Evolutionary conservation across 768 basidiomycete genomes (phyloP).

Genomic region (Trametes cubensis): DNA sequence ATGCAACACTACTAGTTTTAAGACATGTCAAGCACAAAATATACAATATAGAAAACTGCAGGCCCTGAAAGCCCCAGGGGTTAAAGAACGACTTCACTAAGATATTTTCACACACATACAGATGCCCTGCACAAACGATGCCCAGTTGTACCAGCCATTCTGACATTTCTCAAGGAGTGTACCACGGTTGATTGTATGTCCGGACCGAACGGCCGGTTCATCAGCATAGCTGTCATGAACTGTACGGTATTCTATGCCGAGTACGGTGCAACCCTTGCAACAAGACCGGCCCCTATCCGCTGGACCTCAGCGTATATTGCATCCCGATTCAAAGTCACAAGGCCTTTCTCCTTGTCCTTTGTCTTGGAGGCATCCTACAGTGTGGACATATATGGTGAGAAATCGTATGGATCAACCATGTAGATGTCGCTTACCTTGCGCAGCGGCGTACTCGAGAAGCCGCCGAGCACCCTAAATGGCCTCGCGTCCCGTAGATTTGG

Average conservation of each 20-base stretch:
- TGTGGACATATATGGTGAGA: neutral
- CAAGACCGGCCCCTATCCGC: conserved; percentile 69
- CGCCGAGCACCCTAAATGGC: conserved; percentile 79
- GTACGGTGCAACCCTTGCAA: conserved; percentile 42
- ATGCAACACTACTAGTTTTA: no score
- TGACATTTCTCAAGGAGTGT: no score
- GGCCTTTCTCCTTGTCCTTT: conserved; percentile 51
- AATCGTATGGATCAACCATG: neutral
- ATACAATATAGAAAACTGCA: no score
- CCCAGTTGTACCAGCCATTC: no score
- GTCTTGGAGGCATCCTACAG: conserved; percentile 20
- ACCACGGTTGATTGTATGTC: no score
- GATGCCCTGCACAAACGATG: no score
- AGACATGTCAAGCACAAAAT: no score
- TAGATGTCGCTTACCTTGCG: conserved; percentile 31
- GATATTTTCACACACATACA: no score
- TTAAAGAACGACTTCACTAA: no score
- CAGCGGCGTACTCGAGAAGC: conserved; percentile 71
- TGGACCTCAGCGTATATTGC: conserved; percentile 76
- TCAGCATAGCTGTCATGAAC: no score
- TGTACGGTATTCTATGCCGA: neutral
- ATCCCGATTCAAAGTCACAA: conserved; percentile 67
- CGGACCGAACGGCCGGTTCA: no score
- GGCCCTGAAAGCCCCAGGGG: no score
- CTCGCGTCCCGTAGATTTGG: conserved; percentile 62